Evolutionary conservation across 257 asterid species (phyloP).

Genomic region (Ligustrum vulgare): DNA sequence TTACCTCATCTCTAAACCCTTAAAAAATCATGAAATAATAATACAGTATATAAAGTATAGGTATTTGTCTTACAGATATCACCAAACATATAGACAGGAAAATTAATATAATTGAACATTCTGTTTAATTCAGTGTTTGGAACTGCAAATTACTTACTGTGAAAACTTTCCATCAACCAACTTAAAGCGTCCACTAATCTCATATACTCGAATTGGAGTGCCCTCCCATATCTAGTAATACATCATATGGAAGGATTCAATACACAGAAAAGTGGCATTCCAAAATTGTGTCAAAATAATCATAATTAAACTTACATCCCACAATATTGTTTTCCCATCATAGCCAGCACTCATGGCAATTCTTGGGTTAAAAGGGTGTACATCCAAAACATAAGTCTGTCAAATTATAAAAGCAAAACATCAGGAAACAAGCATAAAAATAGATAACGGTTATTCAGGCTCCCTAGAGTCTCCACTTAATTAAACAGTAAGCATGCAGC

Average conservation of each 20-base stretch:
- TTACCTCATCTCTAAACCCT: not conserved
- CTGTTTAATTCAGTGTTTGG: conserved; percentile 11
- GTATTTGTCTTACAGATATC: conserved; percentile 11
- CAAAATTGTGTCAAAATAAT: conserved; percentile 23
- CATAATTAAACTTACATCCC: conserved; percentile 79
- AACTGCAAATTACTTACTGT: conserved; percentile 59
- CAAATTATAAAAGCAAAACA: conserved; percentile 24
- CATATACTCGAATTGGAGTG: conserved; percentile 73
- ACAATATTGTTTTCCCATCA: conserved; percentile 94
- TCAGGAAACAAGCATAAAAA: conserved; percentile 20
- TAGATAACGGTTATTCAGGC: conserved; percentile 7
- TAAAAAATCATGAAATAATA: not conserved
- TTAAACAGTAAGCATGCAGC: not conserved
- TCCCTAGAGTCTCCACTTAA: conserved; percentile 7
- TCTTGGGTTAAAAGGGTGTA: conserved; percentile 98
- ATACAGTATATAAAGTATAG: not conserved
- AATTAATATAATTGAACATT: conserved; percentile 7
- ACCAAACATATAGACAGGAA: conserved; percentile 15
- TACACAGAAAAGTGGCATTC: conserved; percentile 12
- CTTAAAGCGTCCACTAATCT: conserved; percentile 84
- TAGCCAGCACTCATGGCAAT: conserved; percentile 99
- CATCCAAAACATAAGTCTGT: conserved; percentile 96
- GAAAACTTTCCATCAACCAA: conserved; percentile 98
- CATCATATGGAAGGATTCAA: conserved; percentile 26
- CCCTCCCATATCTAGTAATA: conserved; percentile 92